phyloP scores from a whole-genome alignment of 257 asterid species.

The Eucommia ulmoides region DNA sequence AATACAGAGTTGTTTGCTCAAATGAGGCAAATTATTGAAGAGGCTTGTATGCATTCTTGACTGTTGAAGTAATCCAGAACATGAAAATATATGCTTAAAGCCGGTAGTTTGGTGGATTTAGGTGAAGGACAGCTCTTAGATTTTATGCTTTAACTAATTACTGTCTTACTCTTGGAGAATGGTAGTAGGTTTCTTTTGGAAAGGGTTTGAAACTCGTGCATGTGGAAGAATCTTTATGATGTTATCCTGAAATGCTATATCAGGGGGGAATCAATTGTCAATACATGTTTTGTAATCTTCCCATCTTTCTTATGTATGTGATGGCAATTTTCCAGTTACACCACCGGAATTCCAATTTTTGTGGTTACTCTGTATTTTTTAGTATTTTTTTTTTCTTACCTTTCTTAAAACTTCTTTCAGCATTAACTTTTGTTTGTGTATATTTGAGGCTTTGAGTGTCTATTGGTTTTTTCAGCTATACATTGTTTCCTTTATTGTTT shows the following conservation, averaged over 20 bases:
- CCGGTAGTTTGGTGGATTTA: background rate
- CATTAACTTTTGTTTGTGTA: background rate
- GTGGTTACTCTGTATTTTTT: background rate
- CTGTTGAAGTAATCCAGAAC: background rate
- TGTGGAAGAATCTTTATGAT: background rate
- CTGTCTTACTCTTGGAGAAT: background rate
- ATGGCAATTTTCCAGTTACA: background rate
- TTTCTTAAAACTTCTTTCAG: background rate
- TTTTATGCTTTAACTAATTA: background rate
- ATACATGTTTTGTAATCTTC: background rate
- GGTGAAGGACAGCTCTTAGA: background rate
- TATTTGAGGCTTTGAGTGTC: slow-evolving; percentile 13
- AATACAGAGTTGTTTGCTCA: background rate
- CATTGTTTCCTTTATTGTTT: slow-evolving; percentile 77
- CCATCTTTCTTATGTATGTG: background rate
- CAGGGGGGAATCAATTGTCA: background rate
- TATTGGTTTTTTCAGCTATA: slow-evolving; percentile 40
- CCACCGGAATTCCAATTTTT: background rate
- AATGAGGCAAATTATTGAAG: background rate
- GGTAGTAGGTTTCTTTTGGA: background rate
- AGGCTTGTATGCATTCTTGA: background rate
- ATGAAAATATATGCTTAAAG: background rate
- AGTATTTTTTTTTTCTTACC: background rate
- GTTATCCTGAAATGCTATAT: background rate
- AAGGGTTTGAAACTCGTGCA: background rate